These are phyloP conservation scores for Eurotiales sp. DNA, from an alignment of 2,329 filamentous ascomycete species.

Conservation along the genomic window DNA sequence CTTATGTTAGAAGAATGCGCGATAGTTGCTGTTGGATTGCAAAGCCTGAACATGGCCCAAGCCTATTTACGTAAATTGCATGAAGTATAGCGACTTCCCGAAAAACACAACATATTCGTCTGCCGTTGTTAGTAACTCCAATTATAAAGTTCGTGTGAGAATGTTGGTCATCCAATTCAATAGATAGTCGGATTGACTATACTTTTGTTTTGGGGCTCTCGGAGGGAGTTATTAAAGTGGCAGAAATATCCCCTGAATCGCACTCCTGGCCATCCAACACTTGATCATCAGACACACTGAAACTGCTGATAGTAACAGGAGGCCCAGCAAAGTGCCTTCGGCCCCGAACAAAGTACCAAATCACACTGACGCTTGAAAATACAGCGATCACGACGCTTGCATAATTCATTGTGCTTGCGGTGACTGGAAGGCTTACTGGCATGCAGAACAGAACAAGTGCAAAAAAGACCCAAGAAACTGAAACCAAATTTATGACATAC, in stretches of 20 bases:
- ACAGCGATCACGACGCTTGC: conserved; percentile 63
- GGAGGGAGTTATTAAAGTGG: neutral
- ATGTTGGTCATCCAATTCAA: neutral
- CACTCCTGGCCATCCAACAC: neutral
- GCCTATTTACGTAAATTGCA: neutral
- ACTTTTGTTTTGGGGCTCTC: neutral
- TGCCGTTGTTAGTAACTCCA: neutral
- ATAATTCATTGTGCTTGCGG: conserved; percentile 60
- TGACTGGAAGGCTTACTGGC: conserved; percentile 60
- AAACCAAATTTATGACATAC: conserved; percentile 63
- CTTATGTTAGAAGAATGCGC: no score
- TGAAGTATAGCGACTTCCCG: neutral
- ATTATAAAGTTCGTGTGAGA: neutral
- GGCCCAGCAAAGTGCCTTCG: conserved; percentile 63
- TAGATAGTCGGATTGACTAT: neutral
- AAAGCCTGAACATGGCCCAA: neutral
- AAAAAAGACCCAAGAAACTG: conserved; percentile 67
- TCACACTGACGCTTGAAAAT: conserved; percentile 56
- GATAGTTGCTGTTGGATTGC: no score
- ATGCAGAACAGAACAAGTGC: conserved; percentile 73
- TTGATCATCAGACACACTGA: neutral
- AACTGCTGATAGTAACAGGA: no score
- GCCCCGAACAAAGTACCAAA: conserved; percentile 62
- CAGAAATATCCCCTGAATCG: neutral
- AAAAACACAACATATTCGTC: neutral